Conservation (phyloP, 345 rosid species). For the sweet orange (Citrus sinensis) region DVS_A1.0 CM039163.1:41921501-41922000, state of each 20-base stretch:
- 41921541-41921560: too few species aligned
- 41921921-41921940: constrained; percentile 15
- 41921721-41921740: too few species aligned
- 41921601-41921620: too few species aligned
- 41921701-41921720: too few species aligned
- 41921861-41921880: constrained; percentile 23
- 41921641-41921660: not conserved
- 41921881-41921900: not conserved
- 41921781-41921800: not conserved
- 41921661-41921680: not conserved
- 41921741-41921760: not conserved
- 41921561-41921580: too few species aligned
- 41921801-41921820: constrained; percentile 23
- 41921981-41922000: not conserved
- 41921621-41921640: too few species aligned
- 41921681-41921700: too few species aligned
- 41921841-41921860: constrained; percentile 16
- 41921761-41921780: constrained; percentile 4
- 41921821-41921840: constrained; percentile 23
- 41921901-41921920: constrained; percentile 21
- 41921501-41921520: too few species aligned
- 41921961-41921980: not conserved
- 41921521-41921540: too few species aligned
- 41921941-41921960: not conserved
- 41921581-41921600: too few species aligned